Evolutionary conservation across 345 rosid genomes (phyloP), one percentile per base, ranked within the genome.

Genomic region (Carallia brachiata): DNA sequence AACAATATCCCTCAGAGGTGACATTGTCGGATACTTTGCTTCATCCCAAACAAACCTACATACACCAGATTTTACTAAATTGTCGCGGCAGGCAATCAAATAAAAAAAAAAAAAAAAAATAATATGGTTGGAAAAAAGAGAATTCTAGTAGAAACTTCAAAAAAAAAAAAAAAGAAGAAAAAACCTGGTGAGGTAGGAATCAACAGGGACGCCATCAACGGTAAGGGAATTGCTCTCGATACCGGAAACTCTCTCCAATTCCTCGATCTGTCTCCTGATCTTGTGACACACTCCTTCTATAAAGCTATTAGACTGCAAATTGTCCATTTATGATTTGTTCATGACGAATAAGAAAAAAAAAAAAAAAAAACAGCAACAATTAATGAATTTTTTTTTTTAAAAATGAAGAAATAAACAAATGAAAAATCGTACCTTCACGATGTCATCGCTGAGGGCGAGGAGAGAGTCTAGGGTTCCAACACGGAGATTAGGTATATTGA

Each of bases 221-320:
- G 93, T 85, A 61, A 96, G 81, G 55, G 97, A 86, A 80, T 77
- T 88, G 83, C 88, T 89, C 89, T 90, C 99, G 13, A 79, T 83
- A 68, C 89, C 88, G 3, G 98, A 88, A 4, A 85, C 85, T 83
- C 88, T 90, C 87, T 96, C 96, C 83, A 96, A 66, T 65, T 96
- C 99, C 82, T 92, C 99, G 66, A 96, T 92, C 89, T 96, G 99
- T 64, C 99, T 84, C 88, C 90, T 90, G 84, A 89, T 90, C 90
- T 96, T 96, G 73, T 86, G 98, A 7, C 93, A 87, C 30, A 90
- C 98, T 63, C 95, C 97, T 81, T 96, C 99, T 47, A 96, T 83
- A 71, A 90, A 92, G 74, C 70, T 88, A 76, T 89, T 96, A 15
- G 99, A 96, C 99, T 96, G 79, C 82, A 79, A 15, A 50, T 28